Evolutionary conservation across 805 yeast species (phyloP).

Genomic region (Clavispora asparagi): DNA sequence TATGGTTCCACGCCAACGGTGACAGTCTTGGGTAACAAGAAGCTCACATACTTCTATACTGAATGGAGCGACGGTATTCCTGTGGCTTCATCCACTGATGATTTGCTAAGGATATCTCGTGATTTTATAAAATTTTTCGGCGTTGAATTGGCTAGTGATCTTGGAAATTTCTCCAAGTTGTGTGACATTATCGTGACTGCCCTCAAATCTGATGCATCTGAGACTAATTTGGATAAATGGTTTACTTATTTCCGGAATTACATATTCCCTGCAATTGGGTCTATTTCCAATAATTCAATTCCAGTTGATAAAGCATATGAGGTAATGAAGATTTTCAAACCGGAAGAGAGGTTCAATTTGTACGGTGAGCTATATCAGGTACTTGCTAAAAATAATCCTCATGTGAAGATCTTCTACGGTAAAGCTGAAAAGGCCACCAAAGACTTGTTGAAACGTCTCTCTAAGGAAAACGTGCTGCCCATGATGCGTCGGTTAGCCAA

Average conservation of each 20-base stretch:
- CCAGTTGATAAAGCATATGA: constrained; percentile 56
- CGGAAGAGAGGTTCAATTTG: constrained; percentile 64
- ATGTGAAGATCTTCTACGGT: constrained; percentile 53
- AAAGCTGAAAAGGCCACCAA: constrained; percentile 77
- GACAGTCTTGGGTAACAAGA: constrained; percentile 19
- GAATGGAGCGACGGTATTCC: constrained; percentile 47
- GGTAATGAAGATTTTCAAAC: constrained; percentile 48
- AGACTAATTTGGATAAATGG: constrained; percentile 34
- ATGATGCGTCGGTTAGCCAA: constrained; percentile 73
- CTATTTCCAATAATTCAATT: constrained; percentile 52
- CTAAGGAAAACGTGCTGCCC: constrained; percentile 68
- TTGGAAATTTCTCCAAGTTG: constrained; percentile 49
- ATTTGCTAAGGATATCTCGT: constrained; percentile 43
- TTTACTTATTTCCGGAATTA: constrained; percentile 58
- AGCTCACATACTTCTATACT: constrained; percentile 37
- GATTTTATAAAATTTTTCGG: constrained; percentile 52
- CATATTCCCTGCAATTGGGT: constrained; percentile 57
- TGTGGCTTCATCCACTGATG: constrained; percentile 30
- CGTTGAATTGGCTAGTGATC: constrained; percentile 44
- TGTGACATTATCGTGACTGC: constrained; percentile 53
- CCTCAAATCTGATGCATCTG: constrained; percentile 15
- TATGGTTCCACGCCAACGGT: constrained; percentile 30
- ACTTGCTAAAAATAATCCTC: constrained; percentile 49
- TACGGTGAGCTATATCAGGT: constrained; percentile 73
- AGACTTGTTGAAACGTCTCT: constrained; percentile 70